phyloP scores from a whole-genome alignment of 129 eudicot species.

The Scalesia atractyloides region DNA sequence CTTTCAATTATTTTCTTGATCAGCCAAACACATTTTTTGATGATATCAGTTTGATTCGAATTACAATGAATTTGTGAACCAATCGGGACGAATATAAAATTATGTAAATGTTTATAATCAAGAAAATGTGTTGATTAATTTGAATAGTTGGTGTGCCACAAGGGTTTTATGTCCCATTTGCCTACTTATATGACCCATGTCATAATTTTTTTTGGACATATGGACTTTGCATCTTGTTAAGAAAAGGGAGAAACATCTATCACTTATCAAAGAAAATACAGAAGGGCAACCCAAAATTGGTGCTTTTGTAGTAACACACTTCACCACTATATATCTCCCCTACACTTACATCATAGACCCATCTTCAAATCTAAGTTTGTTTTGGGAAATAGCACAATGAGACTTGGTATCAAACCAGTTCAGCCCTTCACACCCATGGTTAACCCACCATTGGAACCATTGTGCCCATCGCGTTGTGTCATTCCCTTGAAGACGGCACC shows the following conservation, averaged over 20 bases:
- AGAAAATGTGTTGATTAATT: not conserved
- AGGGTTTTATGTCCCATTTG: conserved; percentile 33
- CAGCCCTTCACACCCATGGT: conserved; percentile 42
- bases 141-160: conserved; percentile 9
- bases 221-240: conserved; percentile 25
- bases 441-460: conserved; percentile 18
- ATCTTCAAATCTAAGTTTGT: conserved; percentile 15
- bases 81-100: too few species aligned
- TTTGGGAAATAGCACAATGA: conserved; percentile 34
- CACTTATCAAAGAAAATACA: conserved; percentile 24
- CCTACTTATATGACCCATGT: conserved; percentile 32
- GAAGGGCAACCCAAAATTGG: conserved; percentile 29
- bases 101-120: too few species aligned
- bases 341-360: conserved; percentile 10
- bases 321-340: conserved; percentile 28
- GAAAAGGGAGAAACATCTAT: conserved; percentile 33
- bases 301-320: conserved; percentile 29
- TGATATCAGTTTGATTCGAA: too few species aligned
- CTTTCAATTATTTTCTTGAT: too few species aligned
- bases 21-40: too few species aligned
- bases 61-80: too few species aligned
- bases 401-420: conserved; percentile 36
- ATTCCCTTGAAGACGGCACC: conserved; percentile 15
- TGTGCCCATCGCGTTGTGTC: conserved; percentile 11
- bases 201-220: conserved; percentile 6